phyloP scores from a whole-genome alignment of 2,329 filamentous ascomycete species.

The Arthrobotrys iridis region DNA sequence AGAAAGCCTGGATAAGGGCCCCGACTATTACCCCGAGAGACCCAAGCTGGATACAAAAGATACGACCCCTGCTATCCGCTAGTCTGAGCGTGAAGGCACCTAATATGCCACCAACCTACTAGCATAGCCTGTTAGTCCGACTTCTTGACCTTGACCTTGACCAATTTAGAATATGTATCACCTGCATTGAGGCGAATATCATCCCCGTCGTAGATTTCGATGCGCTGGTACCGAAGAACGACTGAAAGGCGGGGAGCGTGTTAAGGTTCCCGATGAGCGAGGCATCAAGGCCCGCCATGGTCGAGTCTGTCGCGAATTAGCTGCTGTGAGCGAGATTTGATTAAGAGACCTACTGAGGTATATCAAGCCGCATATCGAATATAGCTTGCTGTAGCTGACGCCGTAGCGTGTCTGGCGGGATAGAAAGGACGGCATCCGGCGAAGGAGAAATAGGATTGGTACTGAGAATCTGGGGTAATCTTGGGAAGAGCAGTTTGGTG shows the following conservation, averaged over 20 bases:
- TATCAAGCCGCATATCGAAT: conserved; percentile 48
- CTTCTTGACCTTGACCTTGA: background rate
- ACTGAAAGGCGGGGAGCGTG: conserved; percentile 66
- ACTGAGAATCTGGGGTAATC: conserved; percentile 17
- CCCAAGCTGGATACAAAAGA: conserved; percentile 69
- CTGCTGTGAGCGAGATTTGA: background rate
- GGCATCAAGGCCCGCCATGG: conserved; percentile 70
- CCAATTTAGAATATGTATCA: background rate
- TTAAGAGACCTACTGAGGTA: conserved; percentile 32
- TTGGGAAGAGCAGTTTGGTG: too few relatives aligned
- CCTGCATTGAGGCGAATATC: conserved; percentile 59
- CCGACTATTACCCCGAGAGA: conserved; percentile 67
- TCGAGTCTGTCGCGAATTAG: conserved; percentile 60
- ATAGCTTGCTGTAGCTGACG: conserved; percentile 45
- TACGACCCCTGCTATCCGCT: conserved; percentile 67
- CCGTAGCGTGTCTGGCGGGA: conserved; percentile 49
- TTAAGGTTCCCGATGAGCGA: conserved; percentile 68
- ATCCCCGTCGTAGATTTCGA: conserved; percentile 65
- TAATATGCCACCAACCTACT: conserved; percentile 63
- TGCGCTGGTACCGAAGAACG: conserved; percentile 64
- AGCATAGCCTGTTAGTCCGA: conserved; percentile 14
- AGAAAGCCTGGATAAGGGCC: conserved; percentile 64
- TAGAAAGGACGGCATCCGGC: conserved; percentile 36
- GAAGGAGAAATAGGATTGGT: background rate
- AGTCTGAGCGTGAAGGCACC: conserved; percentile 67